These are phyloP conservation scores for Fonsecaea erecta DNA, from an alignment of 2,329 filamentous ascomycete genomes.

Conservation along the genomic window DNA sequence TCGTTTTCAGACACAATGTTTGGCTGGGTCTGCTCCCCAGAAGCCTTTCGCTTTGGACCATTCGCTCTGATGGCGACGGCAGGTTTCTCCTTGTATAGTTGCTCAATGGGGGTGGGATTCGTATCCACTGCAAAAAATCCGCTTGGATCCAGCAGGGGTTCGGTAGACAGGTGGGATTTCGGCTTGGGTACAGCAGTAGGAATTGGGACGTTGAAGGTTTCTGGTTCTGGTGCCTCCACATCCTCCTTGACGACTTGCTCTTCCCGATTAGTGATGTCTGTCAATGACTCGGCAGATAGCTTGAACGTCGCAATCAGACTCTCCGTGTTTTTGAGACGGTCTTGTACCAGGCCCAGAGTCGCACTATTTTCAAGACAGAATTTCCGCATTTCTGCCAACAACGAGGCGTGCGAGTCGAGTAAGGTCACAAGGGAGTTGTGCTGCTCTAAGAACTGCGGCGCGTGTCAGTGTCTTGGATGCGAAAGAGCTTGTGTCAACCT, in stretches of 20 bases:
- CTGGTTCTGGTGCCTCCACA: constrained; percentile 9
- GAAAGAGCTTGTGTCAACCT: too few relatives aligned
- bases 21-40: constrained; percentile 8
- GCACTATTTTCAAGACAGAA: constrained; percentile 11
- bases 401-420: constrained; percentile 28
- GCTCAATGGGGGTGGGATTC: constrained; percentile 33
- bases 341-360: constrained; percentile 7
- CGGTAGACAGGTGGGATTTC: constrained; percentile 8
- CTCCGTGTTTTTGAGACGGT: constrained; percentile 22
- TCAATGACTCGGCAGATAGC: constrained; percentile 22
- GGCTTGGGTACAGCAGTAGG: neutral
- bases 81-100: constrained; percentile 23
- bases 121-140: constrained; percentile 37
- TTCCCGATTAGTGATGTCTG: constrained; percentile 17
- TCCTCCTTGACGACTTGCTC: neutral
- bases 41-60: constrained; percentile 26
- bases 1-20: constrained; percentile 15
- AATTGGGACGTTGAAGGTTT: constrained; percentile 4
- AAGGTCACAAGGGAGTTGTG: constrained; percentile 26
- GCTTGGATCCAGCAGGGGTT: constrained; percentile 29
- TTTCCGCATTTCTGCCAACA: constrained; percentile 26
- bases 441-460: constrained; percentile 24
- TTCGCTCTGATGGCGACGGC: constrained; percentile 12
- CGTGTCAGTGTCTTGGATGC: constrained; percentile 7
- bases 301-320: constrained; percentile 25